These are phyloP conservation scores for Exutisphaerella laricina DNA, from an alignment of 2,329 filamentous ascomycete species.

Conservation along the genomic window DNA sequence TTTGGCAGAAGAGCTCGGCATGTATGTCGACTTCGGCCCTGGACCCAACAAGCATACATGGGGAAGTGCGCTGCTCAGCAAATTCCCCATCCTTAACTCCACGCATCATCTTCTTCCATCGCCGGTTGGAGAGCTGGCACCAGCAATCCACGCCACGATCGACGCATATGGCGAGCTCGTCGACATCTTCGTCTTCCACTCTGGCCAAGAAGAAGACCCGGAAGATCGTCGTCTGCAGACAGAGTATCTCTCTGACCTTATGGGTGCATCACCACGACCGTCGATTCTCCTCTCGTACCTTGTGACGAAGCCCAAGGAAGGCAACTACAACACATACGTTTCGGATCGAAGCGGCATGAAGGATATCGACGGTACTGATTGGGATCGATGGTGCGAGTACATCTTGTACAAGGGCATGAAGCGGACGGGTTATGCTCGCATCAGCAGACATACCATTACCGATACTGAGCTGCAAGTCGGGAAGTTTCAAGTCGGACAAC, in stretches of 20 bases:
- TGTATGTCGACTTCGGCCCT: constrained; percentile 97
- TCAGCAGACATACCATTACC: constrained; percentile 85
- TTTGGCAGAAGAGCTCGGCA: constrained; percentile 90
- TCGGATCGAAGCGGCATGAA: constrained; percentile 83
- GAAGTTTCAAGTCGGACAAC: constrained; percentile 81
- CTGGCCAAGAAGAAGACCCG: constrained; percentile 91
- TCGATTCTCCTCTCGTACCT: constrained; percentile 85
- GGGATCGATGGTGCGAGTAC: constrained; percentile 99
- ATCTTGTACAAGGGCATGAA: constrained; percentile 88
- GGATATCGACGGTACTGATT: constrained; percentile 86
- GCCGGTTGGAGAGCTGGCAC: constrained; percentile 89
- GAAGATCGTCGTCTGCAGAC: constrained; percentile 85
- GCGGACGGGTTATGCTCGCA: constrained; percentile 80
- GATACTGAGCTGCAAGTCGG: constrained; percentile 94
- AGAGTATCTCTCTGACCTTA: constrained; percentile 78
- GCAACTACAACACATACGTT: constrained; percentile 97
- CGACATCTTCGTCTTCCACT: constrained; percentile 98
- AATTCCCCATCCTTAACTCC: constrained; percentile 95
- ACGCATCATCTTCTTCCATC: constrained; percentile 93
- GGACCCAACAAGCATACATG: constrained; percentile 99
- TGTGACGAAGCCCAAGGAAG: constrained; percentile 81
- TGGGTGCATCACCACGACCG: constrained; percentile 76
- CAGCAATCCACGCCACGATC: constrained; percentile 93
- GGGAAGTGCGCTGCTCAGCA: constrained; percentile 87
- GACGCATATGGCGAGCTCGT: constrained; percentile 85